A percentile compares a stretch with the other conserved stretches of the same genome.
Evolutionary conservation across 257 asterid species (phyloP).

Genomic region (Penstemon newberryi): DNA sequence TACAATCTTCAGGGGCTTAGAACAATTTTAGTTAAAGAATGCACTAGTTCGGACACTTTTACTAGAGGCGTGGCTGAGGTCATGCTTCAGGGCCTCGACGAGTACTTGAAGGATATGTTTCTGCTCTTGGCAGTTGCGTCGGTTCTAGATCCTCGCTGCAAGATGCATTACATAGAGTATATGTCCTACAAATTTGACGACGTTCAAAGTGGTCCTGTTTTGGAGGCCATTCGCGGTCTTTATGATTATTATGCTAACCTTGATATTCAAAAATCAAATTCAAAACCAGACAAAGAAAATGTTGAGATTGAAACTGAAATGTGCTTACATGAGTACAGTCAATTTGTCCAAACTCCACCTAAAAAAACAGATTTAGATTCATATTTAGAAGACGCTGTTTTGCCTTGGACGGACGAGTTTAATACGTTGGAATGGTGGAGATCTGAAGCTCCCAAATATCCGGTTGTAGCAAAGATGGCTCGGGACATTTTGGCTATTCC

Average conservation of each 20-base stretch:
- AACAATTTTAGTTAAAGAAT: not conserved
- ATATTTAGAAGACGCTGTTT: not conserved
- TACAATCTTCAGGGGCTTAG: slow-evolving; percentile 3
- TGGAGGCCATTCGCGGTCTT: not conserved
- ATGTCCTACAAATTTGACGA: too few relatives aligned
- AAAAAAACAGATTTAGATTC: not conserved
- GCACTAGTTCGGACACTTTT: not conserved
- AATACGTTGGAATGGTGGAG: not conserved
- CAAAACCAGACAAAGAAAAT: not conserved
- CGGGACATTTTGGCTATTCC: too few relatives aligned
- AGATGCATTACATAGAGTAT: slow-evolving; percentile 4
- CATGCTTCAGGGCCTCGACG: slow-evolving; percentile 1
- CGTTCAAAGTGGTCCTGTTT: not conserved
- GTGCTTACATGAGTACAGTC: not conserved
- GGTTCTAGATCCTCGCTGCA: slow-evolving; percentile 12
- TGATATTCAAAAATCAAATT: not conserved
- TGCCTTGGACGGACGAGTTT: not conserved
- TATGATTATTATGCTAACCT: not conserved
- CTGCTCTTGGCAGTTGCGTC: not conserved
- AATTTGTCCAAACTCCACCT: not conserved
- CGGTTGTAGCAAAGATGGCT: too few relatives aligned
- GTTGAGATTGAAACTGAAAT: not conserved
- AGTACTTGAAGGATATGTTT: not conserved
- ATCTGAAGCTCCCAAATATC: not conserved
- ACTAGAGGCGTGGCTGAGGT: not conserved